A percentile compares a stretch with the other conserved stretches of the same genome.
phyloP scores from a whole-genome alignment of 257 asterid genomes.

The Primulina huaijiensis region DNA sequence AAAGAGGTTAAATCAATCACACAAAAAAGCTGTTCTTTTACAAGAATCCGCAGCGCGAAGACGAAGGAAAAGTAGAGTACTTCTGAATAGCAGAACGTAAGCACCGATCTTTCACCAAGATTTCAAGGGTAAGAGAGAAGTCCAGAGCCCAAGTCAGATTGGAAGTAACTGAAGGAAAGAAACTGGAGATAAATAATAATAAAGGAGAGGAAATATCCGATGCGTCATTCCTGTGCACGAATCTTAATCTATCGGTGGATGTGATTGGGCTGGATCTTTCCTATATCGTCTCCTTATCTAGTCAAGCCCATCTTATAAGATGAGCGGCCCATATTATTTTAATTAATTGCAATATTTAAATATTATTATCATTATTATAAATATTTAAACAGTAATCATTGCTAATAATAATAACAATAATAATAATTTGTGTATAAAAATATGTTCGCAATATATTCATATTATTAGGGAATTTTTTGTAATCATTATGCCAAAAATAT shows the following conservation, averaged over 20 bases:
- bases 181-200: constrained; percentile 25
- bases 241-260: not conserved
- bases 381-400: too few species aligned
- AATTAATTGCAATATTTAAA: too few species aligned
- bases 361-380: too few species aligned
- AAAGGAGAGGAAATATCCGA: constrained; percentile 33
- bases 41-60: not conserved
- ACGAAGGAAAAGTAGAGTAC: constrained; percentile 10
- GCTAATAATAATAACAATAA: too few species aligned
- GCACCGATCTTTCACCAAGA: constrained; percentile 21
- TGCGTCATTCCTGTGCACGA: constrained; percentile 41
- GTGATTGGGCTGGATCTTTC: not conserved
- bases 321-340: not conserved
- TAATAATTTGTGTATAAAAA: too few species aligned
- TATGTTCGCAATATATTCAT: too few species aligned
- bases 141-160: constrained; percentile 17
- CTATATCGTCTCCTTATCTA: not conserved
- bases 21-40: not conserved
- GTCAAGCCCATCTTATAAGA: not conserved
- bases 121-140: constrained; percentile 15
- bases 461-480: too few species aligned
- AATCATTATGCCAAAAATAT: too few species aligned
- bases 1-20: not conserved
- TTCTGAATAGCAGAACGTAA: constrained; percentile 18
- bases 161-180: constrained; percentile 15